Conservation (phyloP, 2,329 filamentous ascomycete species). For the Zasmidium cellare region DNA sequence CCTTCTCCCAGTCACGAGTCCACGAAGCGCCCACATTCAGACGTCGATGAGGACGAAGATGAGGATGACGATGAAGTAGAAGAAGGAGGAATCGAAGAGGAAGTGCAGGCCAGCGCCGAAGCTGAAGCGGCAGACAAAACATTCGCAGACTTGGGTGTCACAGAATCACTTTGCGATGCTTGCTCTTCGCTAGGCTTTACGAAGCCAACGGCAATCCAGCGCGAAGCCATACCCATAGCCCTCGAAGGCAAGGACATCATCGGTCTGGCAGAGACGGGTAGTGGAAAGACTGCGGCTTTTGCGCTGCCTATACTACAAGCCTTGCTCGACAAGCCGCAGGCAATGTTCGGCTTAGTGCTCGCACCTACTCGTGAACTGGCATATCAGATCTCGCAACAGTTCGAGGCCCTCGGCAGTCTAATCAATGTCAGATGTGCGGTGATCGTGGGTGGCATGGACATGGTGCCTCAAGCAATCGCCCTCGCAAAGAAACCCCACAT, state of each 20-base stretch:
- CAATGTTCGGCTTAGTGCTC: constrained; percentile 84
- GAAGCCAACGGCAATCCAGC: constrained; percentile 83
- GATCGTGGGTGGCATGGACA: constrained; percentile 85
- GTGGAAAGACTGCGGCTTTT: constrained; percentile 94
- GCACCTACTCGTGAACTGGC: constrained; percentile 93
- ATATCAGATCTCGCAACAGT: constrained; percentile 83
- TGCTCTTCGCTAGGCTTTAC: constrained; percentile 82
- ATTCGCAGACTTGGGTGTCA: constrained; percentile 74
- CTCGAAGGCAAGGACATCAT: constrained; percentile 83
- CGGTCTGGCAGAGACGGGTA: constrained; percentile 90
- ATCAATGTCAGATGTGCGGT: constrained; percentile 87
- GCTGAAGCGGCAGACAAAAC: constrained; percentile 48
- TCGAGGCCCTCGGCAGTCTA: constrained; percentile 81
- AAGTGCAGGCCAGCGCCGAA: constrained; percentile 26
- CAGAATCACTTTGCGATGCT: constrained; percentile 84
- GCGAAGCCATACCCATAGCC: constrained; percentile 77
- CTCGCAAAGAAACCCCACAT: constrained; percentile 96
- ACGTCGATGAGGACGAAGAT: constrained; percentile 12
- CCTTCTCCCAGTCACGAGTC: constrained; percentile 2
- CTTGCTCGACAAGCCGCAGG: constrained; percentile 82
- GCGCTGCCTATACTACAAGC: constrained; percentile 89
- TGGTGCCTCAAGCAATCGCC: constrained; percentile 87
- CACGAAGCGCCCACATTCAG: constrained; percentile 18
- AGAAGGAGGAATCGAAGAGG: constrained; percentile 25
- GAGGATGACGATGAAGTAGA: constrained; percentile 24